Conservation (phyloP, 192 early-diverging fungal genomes). For the Backusella psychrophila region DNA sequence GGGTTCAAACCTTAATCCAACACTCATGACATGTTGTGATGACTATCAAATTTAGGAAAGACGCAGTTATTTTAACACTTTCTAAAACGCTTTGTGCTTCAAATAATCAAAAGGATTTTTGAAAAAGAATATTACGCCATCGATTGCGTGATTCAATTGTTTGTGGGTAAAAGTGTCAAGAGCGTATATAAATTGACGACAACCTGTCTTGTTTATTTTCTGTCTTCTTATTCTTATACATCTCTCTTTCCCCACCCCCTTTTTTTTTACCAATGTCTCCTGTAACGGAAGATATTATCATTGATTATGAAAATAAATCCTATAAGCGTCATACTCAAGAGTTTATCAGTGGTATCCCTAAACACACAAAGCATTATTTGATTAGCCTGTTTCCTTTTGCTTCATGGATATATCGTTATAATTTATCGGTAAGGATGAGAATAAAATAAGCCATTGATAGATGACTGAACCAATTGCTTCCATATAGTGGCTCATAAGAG, state of each 20-base stretch:
- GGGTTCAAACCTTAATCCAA: not conserved
- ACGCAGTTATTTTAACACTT: not conserved
- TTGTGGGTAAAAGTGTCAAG: not conserved
- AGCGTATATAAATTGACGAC: not conserved
- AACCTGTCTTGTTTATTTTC: not conserved
- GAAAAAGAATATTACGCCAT: not conserved
- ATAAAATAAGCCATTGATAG: too few relatives aligned
- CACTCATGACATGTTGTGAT: not conserved
- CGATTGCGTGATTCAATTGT: not conserved
- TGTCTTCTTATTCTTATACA: not conserved
- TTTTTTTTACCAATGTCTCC: not conserved
- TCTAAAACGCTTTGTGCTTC: not conserved
- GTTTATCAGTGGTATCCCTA: conserved; percentile 3
- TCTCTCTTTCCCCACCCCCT: not conserved
- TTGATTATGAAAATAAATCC: conserved; percentile 22
- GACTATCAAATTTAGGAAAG: not conserved
- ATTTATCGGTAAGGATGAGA: not conserved
- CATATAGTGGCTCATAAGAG: conserved; percentile 47
- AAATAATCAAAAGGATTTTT: not conserved
- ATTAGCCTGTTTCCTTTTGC: conserved; percentile 30
- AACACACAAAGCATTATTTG: conserved; percentile 10
- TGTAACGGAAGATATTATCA: not conserved
- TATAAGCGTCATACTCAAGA: conserved; percentile 10
- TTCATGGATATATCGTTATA: conserved; percentile 35
- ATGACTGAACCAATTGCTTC: too few relatives aligned